These are phyloP conservation scores for Entophlyctis luteolus DNA, from an alignment of 192 early-diverging fungal genomes.

Conservation along the genomic window DNA sequence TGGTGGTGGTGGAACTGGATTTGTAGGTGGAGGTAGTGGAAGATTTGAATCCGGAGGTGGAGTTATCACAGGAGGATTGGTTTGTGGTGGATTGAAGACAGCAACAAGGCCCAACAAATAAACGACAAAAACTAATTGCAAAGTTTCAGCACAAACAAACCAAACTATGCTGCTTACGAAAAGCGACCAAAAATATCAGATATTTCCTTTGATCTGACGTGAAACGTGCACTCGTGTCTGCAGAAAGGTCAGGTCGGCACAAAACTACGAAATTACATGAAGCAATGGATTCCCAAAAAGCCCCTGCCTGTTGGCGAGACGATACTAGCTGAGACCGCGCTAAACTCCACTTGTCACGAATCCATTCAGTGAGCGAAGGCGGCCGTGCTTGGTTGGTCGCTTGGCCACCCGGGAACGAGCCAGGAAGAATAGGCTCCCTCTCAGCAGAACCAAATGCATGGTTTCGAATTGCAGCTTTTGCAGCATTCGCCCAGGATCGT, in stretches of 20 bases:
- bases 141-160: background rate
- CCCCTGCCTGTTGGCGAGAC: too few relatives aligned
- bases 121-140: background rate
- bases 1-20: background rate
- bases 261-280: background rate
- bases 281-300: background rate
- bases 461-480: too few relatives aligned
- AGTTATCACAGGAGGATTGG: background rate
- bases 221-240: background rate
- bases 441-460: too few relatives aligned
- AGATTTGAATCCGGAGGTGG: background rate
- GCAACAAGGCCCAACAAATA: background rate
- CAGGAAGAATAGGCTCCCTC: too few relatives aligned
- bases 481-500: too few relatives aligned
- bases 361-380: too few relatives aligned
- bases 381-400: too few relatives aligned
- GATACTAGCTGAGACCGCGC: too few relatives aligned
- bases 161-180: background rate
- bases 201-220: background rate
- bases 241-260: background rate
- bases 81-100: slow-evolving; percentile 2
- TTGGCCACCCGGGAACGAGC: too few relatives aligned
- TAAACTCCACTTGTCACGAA: too few relatives aligned
- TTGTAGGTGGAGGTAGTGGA: background rate
- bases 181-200: background rate